Evolutionary conservation across 192 early-diverging fungal genomes (phyloP).

Genomic region (Cladochytrium replicatum): DNA sequence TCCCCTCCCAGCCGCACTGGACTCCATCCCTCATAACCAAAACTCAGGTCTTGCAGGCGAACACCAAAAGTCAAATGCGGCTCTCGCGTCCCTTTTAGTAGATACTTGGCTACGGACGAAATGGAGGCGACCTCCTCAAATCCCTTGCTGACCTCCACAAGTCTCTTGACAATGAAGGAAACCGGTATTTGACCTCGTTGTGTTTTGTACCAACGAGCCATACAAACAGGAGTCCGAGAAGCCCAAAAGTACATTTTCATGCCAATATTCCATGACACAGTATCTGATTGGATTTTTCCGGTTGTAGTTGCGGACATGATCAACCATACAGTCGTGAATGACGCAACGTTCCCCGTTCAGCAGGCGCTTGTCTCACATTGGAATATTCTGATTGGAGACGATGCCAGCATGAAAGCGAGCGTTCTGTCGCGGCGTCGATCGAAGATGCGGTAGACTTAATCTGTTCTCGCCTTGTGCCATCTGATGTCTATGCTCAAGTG

Average conservation of each 20-base stretch:
- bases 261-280: not conserved
- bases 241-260: not conserved
- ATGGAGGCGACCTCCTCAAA: constrained; percentile 52
- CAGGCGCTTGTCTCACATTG: constrained; percentile 49
- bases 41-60: too few species aligned
- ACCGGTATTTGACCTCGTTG: constrained; percentile 50
- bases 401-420: constrained; percentile 1
- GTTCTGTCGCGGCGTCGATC: constrained; percentile 43
- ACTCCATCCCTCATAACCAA: too few species aligned
- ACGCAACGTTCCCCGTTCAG: constrained; percentile 52
- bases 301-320: constrained; percentile 59
- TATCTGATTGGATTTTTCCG: too few species aligned
- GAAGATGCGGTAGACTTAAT: constrained; percentile 49
- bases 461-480: not conserved
- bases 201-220: constrained; percentile 73
- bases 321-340: constrained; percentile 56
- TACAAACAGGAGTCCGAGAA: constrained; percentile 12
- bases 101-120: constrained; percentile 60
- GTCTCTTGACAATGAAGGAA: constrained; percentile 16
- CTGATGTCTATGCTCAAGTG: constrained; percentile 34
- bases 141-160: constrained; percentile 42
- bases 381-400: constrained; percentile 25
- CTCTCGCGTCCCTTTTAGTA: too few species aligned
- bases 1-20: too few species aligned
- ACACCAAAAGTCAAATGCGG: too few species aligned